These are phyloP conservation scores for Besnoitia besnoiti DNA, from an alignment of 169 alveolate species.

Conservation along the genomic window DNA sequence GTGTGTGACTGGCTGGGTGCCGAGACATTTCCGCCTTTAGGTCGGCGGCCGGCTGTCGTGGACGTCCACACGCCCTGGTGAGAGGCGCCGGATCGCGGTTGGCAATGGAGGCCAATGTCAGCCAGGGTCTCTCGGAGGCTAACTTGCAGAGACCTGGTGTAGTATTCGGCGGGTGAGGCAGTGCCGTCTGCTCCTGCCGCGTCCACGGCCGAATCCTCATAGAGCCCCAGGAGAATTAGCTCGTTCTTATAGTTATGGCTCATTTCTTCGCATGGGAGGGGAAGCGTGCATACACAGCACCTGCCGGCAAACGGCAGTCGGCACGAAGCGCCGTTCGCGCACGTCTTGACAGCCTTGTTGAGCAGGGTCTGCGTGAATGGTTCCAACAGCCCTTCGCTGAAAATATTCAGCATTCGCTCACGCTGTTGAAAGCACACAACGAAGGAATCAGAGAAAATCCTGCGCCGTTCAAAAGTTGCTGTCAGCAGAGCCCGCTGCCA, in stretches of 20 bases:
- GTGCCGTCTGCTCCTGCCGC: neutral
- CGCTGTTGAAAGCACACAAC: no score
- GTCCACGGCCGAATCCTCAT: neutral
- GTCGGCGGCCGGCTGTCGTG: neutral
- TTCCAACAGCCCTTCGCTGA: neutral
- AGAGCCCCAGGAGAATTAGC: neutral
- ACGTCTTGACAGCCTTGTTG: neutral
- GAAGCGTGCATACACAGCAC: slow-evolving; percentile 15
- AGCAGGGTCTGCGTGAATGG: neutral
- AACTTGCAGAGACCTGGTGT: neutral
- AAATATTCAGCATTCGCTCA: neutral
- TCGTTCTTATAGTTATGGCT: neutral
- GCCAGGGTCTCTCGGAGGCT: neutral
- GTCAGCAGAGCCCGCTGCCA: no score
- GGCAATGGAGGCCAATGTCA: neutral
- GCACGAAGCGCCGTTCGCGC: neutral
- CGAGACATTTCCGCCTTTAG: neutral
- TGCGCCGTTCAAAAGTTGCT: no score
- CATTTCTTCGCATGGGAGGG: slow-evolving; percentile 18
- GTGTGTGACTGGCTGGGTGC: neutral
- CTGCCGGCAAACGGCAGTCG: neutral
- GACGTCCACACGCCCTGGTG: neutral
- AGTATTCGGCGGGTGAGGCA: neutral
- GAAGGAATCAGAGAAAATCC: no score
- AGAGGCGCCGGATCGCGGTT: neutral